phyloP scores from a whole-genome alignment of 2,329 filamentous ascomycete species.

The Pseudogymnoascus sp. region DNA sequence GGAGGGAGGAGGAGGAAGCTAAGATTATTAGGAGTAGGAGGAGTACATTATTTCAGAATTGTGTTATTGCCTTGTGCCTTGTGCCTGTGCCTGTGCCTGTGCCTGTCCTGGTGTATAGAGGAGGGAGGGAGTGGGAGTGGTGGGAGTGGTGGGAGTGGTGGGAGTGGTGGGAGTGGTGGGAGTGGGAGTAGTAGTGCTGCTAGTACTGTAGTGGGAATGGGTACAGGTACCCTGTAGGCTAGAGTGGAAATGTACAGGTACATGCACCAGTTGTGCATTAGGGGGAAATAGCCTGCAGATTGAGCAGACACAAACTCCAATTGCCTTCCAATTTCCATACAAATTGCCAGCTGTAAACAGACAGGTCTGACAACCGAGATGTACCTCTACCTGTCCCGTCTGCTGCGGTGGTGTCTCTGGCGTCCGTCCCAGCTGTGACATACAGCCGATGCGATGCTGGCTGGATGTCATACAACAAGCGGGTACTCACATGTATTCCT shows the following conservation, averaged over 20 bases:
- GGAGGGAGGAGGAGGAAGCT: conserved; percentile 10
- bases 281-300: background rate
- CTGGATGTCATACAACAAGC: background rate
- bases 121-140: background rate
- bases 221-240: background rate
- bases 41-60: background rate
- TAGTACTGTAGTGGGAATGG: background rate
- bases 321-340: background rate
- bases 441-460: background rate
- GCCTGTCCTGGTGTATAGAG: background rate
- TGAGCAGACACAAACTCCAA: background rate
- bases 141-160: background rate
- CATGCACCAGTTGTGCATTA: background rate
- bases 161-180: background rate
- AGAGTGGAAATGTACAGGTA: background rate
- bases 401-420: background rate
- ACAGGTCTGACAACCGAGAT: background rate
- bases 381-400: background rate
- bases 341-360: background rate
- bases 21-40: background rate
- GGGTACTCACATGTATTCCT: background rate
- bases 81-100: background rate
- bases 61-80: background rate
- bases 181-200: background rate
- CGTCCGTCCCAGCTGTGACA: background rate